Evolutionary conservation across 805 yeast species (phyloP).

Genomic region (Wickerhamiella cacticola): DNA sequence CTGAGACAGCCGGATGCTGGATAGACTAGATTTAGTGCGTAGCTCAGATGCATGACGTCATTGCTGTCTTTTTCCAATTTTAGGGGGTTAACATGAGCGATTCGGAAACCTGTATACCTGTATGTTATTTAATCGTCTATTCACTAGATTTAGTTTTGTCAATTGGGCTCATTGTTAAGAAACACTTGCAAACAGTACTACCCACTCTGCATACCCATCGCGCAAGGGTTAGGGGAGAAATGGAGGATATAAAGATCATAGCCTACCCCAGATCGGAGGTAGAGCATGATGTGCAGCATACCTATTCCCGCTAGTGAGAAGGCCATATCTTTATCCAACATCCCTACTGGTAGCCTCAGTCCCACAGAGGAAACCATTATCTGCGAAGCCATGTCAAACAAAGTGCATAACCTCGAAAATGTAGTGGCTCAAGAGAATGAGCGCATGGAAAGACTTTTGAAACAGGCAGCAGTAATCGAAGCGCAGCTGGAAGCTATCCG

Average conservation of each 20-base stretch:
- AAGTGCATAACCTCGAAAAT: constrained; percentile 7
- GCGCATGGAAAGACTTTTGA: constrained; percentile 3
- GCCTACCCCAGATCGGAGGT: not conserved
- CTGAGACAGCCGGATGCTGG: not conserved
- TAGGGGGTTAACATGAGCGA: too few species aligned
- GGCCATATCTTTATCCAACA: not conserved
- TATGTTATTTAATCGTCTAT: too few species aligned
- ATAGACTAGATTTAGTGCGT: not conserved
- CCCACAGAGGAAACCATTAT: constrained; percentile 9
- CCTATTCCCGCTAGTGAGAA: not conserved
- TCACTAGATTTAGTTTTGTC: too few species aligned
- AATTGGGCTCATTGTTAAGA: too few species aligned
- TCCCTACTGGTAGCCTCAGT: not conserved
- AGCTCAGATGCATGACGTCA: constrained; percentile 1
- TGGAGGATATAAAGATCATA: not conserved
- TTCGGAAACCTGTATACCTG: too few species aligned
- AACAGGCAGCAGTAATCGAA: constrained; percentile 5
- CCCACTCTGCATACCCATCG: too few species aligned
- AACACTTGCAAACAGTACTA: too few species aligned
- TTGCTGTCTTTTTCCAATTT: not conserved
- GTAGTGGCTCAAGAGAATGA: constrained; percentile 5
- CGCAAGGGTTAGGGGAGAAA: not conserved
- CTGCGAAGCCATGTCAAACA: constrained; percentile 9
- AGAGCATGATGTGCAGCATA: not conserved
- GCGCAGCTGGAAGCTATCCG: constrained; percentile 7